These are phyloP conservation scores for Quercus ilex DNA, from an alignment of 306 rosid species.

Conservation along the genomic window DNA sequence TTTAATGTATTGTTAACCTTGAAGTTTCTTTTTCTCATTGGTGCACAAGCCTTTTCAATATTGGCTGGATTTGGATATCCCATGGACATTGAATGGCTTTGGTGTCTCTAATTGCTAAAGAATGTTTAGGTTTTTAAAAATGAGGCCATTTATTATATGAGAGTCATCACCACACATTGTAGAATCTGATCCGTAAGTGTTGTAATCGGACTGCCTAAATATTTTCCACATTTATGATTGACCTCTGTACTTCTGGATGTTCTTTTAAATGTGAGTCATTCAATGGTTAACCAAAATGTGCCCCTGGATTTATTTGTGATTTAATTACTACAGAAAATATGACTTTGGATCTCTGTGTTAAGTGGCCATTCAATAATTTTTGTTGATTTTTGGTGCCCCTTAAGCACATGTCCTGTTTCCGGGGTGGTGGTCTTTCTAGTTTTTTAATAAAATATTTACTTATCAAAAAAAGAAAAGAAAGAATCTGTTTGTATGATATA, in stretches of 20 bases:
- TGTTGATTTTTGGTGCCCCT: too few relatives aligned
- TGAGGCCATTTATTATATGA: neutral
- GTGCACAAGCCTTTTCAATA: neutral
- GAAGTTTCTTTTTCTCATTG: slow-evolving; percentile 3
- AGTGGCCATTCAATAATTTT: too few relatives aligned
- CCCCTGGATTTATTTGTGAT: neutral
- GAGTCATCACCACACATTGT: slow-evolving; percentile 11
- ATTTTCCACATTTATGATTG: neutral
- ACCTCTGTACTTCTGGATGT: neutral
- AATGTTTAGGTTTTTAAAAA: slow-evolving; percentile 8
- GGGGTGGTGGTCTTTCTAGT: too few relatives aligned
- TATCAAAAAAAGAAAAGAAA: neutral
- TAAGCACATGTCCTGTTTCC: too few relatives aligned
- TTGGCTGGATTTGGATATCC: neutral
- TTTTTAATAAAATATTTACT: too few relatives aligned
- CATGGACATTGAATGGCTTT: neutral
- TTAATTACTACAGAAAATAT: neutral
- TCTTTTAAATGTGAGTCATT: neutral
- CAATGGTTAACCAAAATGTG: neutral
- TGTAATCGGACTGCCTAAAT: neutral
- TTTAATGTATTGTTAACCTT: neutral
- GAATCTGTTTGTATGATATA: neutral
- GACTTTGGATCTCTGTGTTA: too few relatives aligned
- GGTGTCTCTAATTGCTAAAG: slow-evolving; percentile 13
- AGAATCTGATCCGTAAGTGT: neutral